phyloP scores from a whole-genome alignment of 1,284 basidiomycete species.

The Salmacisia buchloeana region DNA sequence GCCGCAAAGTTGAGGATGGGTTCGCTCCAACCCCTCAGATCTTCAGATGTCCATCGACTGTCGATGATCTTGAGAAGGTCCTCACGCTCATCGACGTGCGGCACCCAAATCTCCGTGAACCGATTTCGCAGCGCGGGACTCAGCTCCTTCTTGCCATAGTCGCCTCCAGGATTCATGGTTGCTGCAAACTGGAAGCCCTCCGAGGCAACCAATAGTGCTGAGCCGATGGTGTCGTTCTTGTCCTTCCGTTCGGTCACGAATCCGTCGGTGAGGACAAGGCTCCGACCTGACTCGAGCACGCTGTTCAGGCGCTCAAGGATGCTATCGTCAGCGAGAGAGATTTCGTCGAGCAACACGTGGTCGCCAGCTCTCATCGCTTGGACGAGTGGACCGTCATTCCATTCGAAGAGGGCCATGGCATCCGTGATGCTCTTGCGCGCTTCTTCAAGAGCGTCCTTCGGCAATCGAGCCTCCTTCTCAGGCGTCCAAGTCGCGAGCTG shows the following conservation, averaged over 20 bases:
- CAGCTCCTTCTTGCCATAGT: constrained; percentile 98
- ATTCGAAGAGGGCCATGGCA: constrained; percentile 78
- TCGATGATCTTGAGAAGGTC: constrained; percentile 79
- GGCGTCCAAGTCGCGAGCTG: constrained; percentile 7
- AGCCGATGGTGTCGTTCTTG: constrained; percentile 9
- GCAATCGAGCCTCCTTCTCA: background rate
- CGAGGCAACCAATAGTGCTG: constrained; percentile 20
- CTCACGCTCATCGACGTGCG: constrained; percentile 67
- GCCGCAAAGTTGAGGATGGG: constrained; percentile 72
- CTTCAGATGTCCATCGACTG: constrained; percentile 44
- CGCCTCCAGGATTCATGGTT: constrained; percentile 99
- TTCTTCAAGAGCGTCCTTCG: constrained; percentile 50
- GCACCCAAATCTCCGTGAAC: constrained; percentile 99
- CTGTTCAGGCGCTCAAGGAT: constrained; percentile 96
- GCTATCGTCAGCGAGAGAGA: constrained; percentile 95
- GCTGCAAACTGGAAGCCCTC: constrained; percentile 78
- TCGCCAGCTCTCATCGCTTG: constrained; percentile 83
- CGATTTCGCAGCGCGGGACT: constrained; percentile 94
- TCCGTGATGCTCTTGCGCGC: constrained; percentile 55
- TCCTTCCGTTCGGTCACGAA: constrained; percentile 16
- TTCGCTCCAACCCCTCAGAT: constrained; percentile 60
- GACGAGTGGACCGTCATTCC: constrained; percentile 91
- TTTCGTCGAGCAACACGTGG: constrained; percentile 89
- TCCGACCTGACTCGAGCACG: constrained; percentile 83
- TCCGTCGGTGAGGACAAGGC: constrained; percentile 71